Conservation (phyloP, 257 asterid species). For the Penstemon barbatus region DNA sequence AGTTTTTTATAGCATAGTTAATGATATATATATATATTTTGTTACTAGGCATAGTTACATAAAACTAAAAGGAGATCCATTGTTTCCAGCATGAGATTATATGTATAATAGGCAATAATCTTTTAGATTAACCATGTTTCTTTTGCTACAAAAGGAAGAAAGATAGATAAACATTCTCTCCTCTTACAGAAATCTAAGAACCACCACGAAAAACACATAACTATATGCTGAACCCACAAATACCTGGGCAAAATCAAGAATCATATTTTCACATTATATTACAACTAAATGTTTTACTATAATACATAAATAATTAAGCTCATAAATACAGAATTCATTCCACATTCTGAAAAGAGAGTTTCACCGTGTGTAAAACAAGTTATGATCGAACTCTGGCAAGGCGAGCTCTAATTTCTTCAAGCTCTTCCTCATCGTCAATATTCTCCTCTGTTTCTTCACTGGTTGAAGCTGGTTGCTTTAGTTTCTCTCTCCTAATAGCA, state of each 20-base stretch:
- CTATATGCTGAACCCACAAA: too few species aligned
- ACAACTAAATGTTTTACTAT: slow-evolving; percentile 11
- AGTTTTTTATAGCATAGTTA: too few species aligned
- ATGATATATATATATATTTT: too few species aligned
- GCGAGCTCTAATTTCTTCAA: slow-evolving; percentile 91
- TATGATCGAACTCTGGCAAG: slow-evolving; percentile 87
- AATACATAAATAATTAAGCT: slow-evolving; percentile 5
- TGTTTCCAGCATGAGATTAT: too few species aligned
- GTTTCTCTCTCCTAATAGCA: slow-evolving; percentile 71
- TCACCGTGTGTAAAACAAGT: slow-evolving; percentile 6
- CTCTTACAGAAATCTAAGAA: too few species aligned
- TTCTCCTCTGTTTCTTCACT: slow-evolving; percentile 65
- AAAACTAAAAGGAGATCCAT: too few species aligned
- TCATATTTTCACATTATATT: slow-evolving; percentile 5
- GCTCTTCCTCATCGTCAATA: slow-evolving; percentile 86
- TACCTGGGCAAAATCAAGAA: slow-evolving; percentile 6
- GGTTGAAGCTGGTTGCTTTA: slow-evolving; percentile 65
- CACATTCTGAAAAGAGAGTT: slow-evolving; percentile 4
- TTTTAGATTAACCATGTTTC: too few species aligned
- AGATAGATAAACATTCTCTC: too few species aligned
- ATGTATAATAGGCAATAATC: too few species aligned
- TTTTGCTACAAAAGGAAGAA: too few species aligned
- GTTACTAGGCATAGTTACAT: too few species aligned
- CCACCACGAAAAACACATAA: too few species aligned
- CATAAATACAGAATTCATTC: slow-evolving; percentile 4